A percentile compares a stretch with the other conserved stretches of the same genome.
These are phyloP conservation scores for Xylariales sp. DNA, from an alignment of 2,329 filamentous ascomycete genomes.

Conservation along the genomic window DNA sequence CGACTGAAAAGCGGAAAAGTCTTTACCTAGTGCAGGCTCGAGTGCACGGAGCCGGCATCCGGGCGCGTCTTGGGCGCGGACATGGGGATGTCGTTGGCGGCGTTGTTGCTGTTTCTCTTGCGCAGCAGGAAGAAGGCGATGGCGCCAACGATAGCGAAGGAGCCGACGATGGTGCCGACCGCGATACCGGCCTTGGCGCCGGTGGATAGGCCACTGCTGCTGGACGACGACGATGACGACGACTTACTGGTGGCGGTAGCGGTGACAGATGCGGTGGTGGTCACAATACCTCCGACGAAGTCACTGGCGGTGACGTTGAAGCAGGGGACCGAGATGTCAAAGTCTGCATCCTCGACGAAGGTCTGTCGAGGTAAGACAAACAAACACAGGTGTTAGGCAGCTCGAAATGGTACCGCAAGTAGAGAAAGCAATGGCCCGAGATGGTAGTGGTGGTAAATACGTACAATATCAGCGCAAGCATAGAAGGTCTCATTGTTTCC, in stretches of 20 bases:
- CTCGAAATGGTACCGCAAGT: background rate
- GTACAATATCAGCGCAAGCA: constrained; percentile 32
- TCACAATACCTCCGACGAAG: constrained; percentile 19
- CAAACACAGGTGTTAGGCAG: background rate
- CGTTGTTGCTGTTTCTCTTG: too few relatives aligned
- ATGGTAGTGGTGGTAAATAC: constrained; percentile 9
- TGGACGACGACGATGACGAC: constrained; percentile 6
- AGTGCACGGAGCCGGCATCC: too few relatives aligned
- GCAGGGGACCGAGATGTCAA: constrained; percentile 26
- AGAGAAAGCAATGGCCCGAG: background rate
- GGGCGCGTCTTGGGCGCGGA: too few relatives aligned
- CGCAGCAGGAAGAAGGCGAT: constrained; percentile 24
- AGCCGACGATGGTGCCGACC: constrained; percentile 27
- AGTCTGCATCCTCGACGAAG: constrained; percentile 24
- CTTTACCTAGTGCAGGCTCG: too few relatives aligned
- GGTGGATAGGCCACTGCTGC: constrained; percentile 20
- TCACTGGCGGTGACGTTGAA: constrained; percentile 31
- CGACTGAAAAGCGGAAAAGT: too few relatives aligned
- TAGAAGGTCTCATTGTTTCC: constrained; percentile 31
- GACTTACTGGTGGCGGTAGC: constrained; percentile 9
- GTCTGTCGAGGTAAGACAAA: too few relatives aligned
- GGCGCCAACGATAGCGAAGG: constrained; percentile 20
- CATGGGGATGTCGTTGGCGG: too few relatives aligned
- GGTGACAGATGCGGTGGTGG: constrained; percentile 14
- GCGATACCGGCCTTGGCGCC: constrained; percentile 33